phyloP scores from a whole-genome alignment of 2,329 filamentous ascomycete genomes.

The Ciborinia camelliae region DNA sequence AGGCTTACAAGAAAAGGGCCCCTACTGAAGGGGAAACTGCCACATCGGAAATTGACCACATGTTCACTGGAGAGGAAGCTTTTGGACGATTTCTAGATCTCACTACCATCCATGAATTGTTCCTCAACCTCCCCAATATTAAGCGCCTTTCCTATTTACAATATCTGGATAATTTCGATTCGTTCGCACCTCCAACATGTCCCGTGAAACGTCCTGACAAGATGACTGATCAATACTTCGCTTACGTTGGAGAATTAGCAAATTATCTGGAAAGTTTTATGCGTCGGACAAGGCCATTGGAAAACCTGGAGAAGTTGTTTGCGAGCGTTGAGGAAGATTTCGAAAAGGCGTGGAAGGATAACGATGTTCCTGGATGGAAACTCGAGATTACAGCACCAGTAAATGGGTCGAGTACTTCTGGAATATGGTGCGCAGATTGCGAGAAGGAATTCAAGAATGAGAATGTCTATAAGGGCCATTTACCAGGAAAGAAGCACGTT shows the following conservation, averaged over 20 bases:
- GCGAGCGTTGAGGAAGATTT: constrained; percentile 78
- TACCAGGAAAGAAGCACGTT: constrained; percentile 89
- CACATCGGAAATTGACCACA: constrained; percentile 72
- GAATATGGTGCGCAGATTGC: constrained; percentile 86
- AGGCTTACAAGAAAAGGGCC: constrained; percentile 74
- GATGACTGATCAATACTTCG: constrained; percentile 87
- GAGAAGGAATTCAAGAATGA: constrained; percentile 94
- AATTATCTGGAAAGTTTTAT: constrained; percentile 87
- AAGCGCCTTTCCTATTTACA: constrained; percentile 87
- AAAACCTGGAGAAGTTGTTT: constrained; percentile 79
- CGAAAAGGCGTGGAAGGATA: constrained; percentile 73
- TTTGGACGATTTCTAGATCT: constrained; percentile 93
- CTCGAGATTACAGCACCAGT: constrained; percentile 43
- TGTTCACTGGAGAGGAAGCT: constrained; percentile 95
- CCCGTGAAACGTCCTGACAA: constrained; percentile 79
- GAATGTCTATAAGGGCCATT: constrained; percentile 87
- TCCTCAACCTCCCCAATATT: constrained; percentile 81
- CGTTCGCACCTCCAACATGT: constrained; percentile 70
- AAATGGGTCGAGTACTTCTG: constrained; percentile 48
- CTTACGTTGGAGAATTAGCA: constrained; percentile 76
- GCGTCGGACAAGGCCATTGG: constrained; percentile 76
- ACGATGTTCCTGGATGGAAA: constrained; percentile 77
- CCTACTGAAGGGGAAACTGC: constrained; percentile 61
- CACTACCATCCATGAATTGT: constrained; percentile 78
- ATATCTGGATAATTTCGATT: constrained; percentile 88